Evolutionary conservation across 768 basidiomycete species (phyloP).

Genomic region (Lactifluus echinatus): DNA sequence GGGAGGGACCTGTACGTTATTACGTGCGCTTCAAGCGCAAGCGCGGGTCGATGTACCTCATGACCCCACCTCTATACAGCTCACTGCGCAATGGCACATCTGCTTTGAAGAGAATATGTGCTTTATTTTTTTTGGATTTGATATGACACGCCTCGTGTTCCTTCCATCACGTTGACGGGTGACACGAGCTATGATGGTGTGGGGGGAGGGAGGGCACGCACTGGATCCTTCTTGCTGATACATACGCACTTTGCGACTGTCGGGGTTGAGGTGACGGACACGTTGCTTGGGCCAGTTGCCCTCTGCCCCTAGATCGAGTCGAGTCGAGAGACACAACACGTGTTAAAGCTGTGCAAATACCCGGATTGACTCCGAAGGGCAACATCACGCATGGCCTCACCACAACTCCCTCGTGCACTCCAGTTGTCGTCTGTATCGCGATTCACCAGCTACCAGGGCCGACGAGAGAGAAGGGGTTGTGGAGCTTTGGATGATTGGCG

Average conservation of each 20-base stretch:
- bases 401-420: not conserved
- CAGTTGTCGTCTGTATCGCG: slow-evolving; percentile 1
- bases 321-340: slow-evolving; percentile 4
- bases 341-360: slow-evolving; percentile 12
- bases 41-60: slow-evolving; percentile 14
- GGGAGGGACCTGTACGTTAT: slow-evolving; percentile 5
- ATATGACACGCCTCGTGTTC: not conserved
- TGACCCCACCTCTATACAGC: slow-evolving; percentile 4
- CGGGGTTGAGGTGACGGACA: slow-evolving; percentile 5
- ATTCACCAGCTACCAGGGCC: slow-evolving; percentile 1
- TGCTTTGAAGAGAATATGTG: too few species aligned
- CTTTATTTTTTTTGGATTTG: not conserved
- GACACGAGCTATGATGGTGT: not conserved
- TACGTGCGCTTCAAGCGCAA: slow-evolving; percentile 3
- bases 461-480: not conserved
- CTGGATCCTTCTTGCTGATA: not conserved
- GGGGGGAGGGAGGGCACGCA: not conserved
- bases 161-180: not conserved
- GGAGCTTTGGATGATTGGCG: not conserved
- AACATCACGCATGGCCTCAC: slow-evolving; percentile 12
- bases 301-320: slow-evolving; percentile 13
- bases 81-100: not conserved
- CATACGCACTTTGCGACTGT: not conserved
- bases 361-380: slow-evolving; percentile 13
- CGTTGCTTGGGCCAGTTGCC: slow-evolving; percentile 3